Percentiles rank a stretch among this genome's conserved stretches.
Conservation (phyloP, 345 rosid species). For the Toxicodendron radicans region DNA sequence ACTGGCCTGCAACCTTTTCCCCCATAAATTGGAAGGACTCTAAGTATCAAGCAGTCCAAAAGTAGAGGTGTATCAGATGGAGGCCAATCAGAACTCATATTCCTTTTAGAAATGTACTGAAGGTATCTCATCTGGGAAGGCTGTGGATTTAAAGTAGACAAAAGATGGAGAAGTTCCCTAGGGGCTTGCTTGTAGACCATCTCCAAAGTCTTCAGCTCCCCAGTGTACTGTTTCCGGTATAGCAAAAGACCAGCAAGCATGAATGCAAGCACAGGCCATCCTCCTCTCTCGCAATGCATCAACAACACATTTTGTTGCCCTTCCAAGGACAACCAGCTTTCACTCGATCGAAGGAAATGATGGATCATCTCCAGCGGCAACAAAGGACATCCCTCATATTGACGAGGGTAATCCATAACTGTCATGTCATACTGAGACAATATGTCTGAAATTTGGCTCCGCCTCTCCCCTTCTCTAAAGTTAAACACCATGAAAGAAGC, state of each 20-base stretch:
- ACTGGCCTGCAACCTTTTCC: slow-evolving; percentile 85
- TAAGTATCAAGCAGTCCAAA: slow-evolving; percentile 83
- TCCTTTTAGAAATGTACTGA: slow-evolving; percentile 94
- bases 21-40: slow-evolving; percentile 79
- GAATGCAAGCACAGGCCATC: slow-evolving; percentile 98
- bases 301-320: slow-evolving; percentile 93
- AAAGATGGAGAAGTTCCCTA: slow-evolving; percentile 76
- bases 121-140: slow-evolving; percentile 97
- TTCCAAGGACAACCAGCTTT: slow-evolving; percentile 90
- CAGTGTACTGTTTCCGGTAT: slow-evolving; percentile 79
- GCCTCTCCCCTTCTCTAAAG: slow-evolving; percentile 91
- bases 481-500: slow-evolving; percentile 98
- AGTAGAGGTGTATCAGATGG: slow-evolving; percentile 86
- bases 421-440: slow-evolving; percentile 93
- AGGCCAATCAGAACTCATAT: slow-evolving; percentile 89
- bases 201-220: slow-evolving; percentile 97
- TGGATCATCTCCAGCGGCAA: slow-evolving; percentile 94
- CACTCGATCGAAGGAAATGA: slow-evolving; percentile 88
- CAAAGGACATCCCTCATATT: slow-evolving; percentile 81
- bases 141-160: slow-evolving; percentile 83
- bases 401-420: slow-evolving; percentile 97
- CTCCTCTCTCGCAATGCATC: slow-evolving; percentile 97
- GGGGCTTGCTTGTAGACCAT: slow-evolving; percentile 99
- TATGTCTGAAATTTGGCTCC: slow-evolving; percentile 83
- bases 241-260: slow-evolving; percentile 93